Base-by-base conservation (phyloP, 2,329 filamentous ascomycete species). In the Paraconiothyrium brasiliense region DNA sequence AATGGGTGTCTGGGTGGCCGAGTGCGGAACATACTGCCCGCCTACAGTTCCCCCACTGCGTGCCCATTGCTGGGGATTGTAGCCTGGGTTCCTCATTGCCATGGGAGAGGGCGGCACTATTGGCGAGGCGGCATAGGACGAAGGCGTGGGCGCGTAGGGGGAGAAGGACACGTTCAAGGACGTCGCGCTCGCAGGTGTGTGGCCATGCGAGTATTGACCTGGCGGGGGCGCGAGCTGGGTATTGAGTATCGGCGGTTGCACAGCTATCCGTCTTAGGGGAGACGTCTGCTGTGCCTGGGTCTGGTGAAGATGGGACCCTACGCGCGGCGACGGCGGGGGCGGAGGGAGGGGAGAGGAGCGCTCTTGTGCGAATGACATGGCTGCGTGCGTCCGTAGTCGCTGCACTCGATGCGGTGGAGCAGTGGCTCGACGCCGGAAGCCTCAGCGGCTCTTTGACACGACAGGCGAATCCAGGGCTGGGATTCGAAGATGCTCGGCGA, bases 21-120 rank as follows among this genome's bases (percentile, higher is more conserved):
- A 73, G 76, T 78, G 71, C 32, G 75, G 76, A 22, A 77, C 66
- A 69, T 78, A 76, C 58, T 72, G 70, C 22, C 79, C 81, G 61
- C 76, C 75, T 9, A 77, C 69, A 52, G 76, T 74, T 16, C 72
- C 77, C 20, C 72, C 77, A 58, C 71, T 71, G 61, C 79, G 76
- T 67, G 74, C 77, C 83, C 82, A 84, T 78, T 84, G 81, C 68
- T 81, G 80, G 39, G 83, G 82, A 68, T 84, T 84, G 75, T 84
- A 84, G 50, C 72, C 61, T 58, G 63, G 60, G 61, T 66, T 71
- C 67, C 74, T 72, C 72, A 76, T 71, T 9, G 77, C 74, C 77
- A 79, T 77, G 52, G 77, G 73, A 54, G 75, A 77, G 59, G 72
- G 24, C 24, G 47, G 54, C 39, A 58, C 54, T 32, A 52, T 35